These are phyloP conservation scores for Diospyros lotus DNA, from an alignment of 148 eudicot genomes.

Conservation along the genomic window DNA sequence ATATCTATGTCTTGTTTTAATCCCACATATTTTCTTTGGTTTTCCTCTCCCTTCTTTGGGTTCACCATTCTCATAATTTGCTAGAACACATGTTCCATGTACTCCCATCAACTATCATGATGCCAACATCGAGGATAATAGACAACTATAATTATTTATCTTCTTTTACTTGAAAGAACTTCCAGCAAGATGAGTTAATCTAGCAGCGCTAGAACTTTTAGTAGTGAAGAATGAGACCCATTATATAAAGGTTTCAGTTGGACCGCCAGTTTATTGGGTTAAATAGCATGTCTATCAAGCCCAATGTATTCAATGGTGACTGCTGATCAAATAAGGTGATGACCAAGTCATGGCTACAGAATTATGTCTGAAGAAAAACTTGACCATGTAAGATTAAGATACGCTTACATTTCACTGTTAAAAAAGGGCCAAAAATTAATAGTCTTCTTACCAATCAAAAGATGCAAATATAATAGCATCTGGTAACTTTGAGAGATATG, in stretches of 20 bases:
- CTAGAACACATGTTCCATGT: too few species aligned
- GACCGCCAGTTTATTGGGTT: neutral
- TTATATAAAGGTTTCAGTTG: neutral
- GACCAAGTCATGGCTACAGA: neutral
- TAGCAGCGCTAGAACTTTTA: neutral
- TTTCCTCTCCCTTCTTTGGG: too few species aligned
- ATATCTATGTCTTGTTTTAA: too few species aligned
- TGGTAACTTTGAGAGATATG: constrained; percentile 18
- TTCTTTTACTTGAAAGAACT: too few species aligned
- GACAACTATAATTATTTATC: too few species aligned
- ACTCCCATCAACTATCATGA: too few species aligned
- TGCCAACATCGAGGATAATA: too few species aligned
- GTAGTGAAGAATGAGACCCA: neutral
- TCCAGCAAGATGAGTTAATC: neutral
- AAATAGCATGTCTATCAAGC: neutral
- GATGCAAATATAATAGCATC: constrained; percentile 17
- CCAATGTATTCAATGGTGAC: neutral
- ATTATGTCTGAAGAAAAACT: constrained; percentile 1
- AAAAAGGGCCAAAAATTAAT: neutral
- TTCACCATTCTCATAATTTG: too few species aligned
- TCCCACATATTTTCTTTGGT: too few species aligned
- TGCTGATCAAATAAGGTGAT: neutral
- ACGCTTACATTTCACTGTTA: neutral
- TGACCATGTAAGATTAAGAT: neutral
- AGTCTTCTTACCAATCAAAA: constrained; percentile 22